A percentile compares a stretch with the other conserved stretches of the same genome.
Conservation (phyloP, 2,329 filamentous ascomycete genomes). For the Chaetoscypha palmicola region DNA sequence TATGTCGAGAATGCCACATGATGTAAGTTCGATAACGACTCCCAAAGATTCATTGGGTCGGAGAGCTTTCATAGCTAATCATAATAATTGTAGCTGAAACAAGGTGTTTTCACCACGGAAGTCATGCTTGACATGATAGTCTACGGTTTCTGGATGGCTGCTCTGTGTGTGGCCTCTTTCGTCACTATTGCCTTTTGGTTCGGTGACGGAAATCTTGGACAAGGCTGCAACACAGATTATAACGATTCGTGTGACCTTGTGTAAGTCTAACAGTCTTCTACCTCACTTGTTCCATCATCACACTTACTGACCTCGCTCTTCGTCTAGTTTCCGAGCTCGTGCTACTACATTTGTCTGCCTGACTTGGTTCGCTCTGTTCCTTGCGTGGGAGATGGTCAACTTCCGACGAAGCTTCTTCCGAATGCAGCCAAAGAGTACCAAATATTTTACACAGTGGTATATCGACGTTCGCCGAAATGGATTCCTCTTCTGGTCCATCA, state of each 20-base stretch:
- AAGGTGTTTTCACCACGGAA: conserved; percentile 70
- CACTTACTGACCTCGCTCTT: too few species aligned
- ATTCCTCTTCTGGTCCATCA: conserved; percentile 62
- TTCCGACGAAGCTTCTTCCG: conserved; percentile 68
- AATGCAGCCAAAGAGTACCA: conserved; percentile 57
- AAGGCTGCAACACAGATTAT: conserved; percentile 53
- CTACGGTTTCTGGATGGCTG: conserved; percentile 72
- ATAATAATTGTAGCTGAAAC: conserved; percentile 50
- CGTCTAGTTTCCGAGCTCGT: conserved; percentile 64
- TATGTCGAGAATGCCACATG: conserved; percentile 62
- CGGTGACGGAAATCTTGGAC: conserved; percentile 48
- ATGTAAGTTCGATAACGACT: too few species aligned
- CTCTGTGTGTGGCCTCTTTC: conserved; percentile 57
- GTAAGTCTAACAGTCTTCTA: too few species aligned
- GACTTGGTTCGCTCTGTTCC: conserved; percentile 69
- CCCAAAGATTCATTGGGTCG: too few species aligned
- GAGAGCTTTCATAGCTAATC: too few species aligned
- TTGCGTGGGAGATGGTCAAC: conserved; percentile 73
- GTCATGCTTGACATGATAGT: conserved; percentile 73
- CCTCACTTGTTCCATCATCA: too few species aligned
- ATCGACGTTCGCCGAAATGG: conserved; percentile 63
- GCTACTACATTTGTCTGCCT: conserved; percentile 68
- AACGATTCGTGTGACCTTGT: conserved; percentile 50
- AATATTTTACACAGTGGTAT: conserved; percentile 59
- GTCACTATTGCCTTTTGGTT: conserved; percentile 56